Evolutionary conservation across 2,329 filamentous ascomycete species (phyloP).

Genomic region (Penicillium corylophilum): DNA sequence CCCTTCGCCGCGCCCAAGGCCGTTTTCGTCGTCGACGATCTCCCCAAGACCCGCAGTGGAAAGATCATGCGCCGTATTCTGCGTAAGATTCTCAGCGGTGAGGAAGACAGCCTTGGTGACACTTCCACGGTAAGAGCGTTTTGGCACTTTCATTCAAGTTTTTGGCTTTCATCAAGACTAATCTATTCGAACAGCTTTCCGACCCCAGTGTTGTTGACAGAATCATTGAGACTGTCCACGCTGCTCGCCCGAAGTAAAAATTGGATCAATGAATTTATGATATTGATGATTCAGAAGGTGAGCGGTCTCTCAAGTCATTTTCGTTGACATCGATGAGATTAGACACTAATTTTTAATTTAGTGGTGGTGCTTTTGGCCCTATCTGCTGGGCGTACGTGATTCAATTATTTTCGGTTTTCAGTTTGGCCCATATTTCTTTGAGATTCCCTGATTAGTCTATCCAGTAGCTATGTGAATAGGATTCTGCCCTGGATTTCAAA

Average conservation of each 20-base stretch:
- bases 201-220: conserved; percentile 85
- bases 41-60: conserved; percentile 94
- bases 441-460: conserved; percentile 25
- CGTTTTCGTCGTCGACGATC: conserved; percentile 84
- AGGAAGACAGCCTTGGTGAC: conserved; percentile 95
- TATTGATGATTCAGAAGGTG: conserved; percentile 21
- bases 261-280: conserved; percentile 18
- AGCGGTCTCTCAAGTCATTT: neutral
- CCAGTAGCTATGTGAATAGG: conserved; percentile 20
- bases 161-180: conserved; percentile 3
- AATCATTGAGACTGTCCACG: conserved; percentile 80
- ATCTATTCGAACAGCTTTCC: conserved; percentile 61
- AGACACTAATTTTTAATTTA: neutral
- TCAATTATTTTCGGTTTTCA: conserved; percentile 6
- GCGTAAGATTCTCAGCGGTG: conserved; percentile 93
- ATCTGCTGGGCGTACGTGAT: neutral
- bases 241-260: conserved; percentile 42
- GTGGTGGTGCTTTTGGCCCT: neutral
- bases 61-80: conserved; percentile 99
- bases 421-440: conserved; percentile 17
- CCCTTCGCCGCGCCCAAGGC: conserved; percentile 96
- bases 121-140: conserved; percentile 72
- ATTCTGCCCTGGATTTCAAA: conserved; percentile 6
- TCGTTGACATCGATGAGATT: neutral
- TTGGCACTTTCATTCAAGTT: neutral